phyloP scores from a whole-genome alignment of 768 basidiomycete genomes.

The Polyporus arcularius region DNA sequence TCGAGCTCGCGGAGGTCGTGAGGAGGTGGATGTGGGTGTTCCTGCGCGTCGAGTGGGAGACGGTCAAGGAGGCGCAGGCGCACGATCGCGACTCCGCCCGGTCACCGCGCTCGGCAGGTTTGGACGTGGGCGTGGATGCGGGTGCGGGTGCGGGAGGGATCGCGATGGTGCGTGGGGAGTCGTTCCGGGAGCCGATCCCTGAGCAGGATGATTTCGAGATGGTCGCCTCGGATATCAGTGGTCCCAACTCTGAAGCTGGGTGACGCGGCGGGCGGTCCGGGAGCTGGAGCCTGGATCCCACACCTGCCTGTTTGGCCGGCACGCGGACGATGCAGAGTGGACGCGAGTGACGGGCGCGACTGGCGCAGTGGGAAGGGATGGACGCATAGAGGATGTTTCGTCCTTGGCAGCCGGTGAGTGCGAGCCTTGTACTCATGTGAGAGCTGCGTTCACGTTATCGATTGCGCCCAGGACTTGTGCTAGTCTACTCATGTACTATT shows the following conservation, averaged over 20 bases:
- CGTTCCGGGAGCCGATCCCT: slow-evolving; percentile 11
- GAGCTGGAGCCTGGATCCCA: too few species aligned
- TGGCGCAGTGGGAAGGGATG: slow-evolving; percentile 10
- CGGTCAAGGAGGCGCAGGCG: slow-evolving; percentile 56
- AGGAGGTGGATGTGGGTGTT: slow-evolving; percentile 99
- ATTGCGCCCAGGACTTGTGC: slow-evolving; percentile 11
- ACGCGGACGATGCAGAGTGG: background rate
- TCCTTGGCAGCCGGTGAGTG: slow-evolving; percentile 18
- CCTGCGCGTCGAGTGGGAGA: slow-evolving; percentile 95
- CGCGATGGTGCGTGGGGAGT: slow-evolving; percentile 12
- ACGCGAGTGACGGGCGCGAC: background rate
- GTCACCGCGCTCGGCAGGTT: slow-evolving; percentile 1
- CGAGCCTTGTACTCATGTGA: slow-evolving; percentile 2
- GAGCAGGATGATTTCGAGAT: slow-evolving; percentile 25
- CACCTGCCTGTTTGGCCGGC: too few species aligned
- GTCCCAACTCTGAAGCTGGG: slow-evolving; percentile 14
- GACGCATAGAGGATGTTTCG: slow-evolving; percentile 1
- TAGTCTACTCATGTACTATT: slow-evolving; percentile 21
- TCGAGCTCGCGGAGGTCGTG: slow-evolving; percentile 87
- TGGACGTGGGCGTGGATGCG: background rate
- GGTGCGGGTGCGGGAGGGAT: background rate
- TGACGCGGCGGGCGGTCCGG: background rate
- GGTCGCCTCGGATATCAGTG: slow-evolving; percentile 15
- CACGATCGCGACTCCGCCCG: slow-evolving; percentile 10
- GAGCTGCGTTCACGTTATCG: slow-evolving; percentile 12